Base-by-base conservation (phyloP, 495 filamentous ascomycete species). In the Apiosordaria backusii region DNA sequence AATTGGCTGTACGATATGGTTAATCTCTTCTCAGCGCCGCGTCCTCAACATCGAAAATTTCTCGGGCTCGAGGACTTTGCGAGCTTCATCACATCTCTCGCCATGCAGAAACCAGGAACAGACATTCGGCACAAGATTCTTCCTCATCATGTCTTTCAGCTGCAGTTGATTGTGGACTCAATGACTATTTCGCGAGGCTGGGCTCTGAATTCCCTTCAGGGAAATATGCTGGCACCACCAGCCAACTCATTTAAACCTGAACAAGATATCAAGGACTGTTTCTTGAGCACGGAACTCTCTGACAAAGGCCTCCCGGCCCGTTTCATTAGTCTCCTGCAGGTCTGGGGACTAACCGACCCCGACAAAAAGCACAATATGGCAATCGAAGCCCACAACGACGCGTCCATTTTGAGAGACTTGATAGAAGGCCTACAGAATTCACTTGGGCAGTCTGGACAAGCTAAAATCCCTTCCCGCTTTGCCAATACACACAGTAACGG, bases 1-100 rank as follows among this genome's bases (percentile, higher is more conserved):
- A 83, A 82, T 71, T 81, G 79, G 80, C 78, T 84, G 1, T 83
- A 83, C 65, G 80, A 83, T 59, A 73, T 83, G 23, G 78, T 82
- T 63, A 81, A 81, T 35, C 35, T 80, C 22, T 80, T 74, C 53
- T 16, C 75, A 81, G 65, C 72, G 74, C 50, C 80, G 74, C 52
- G 77, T 65, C 22, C 61, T 68, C 66, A 69, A 70, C 67, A 78
- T 27, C 72, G 77, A 24, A 69, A 73, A 22, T 54, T 84, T 15
- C 81, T 74, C 53, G 81, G 81, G 0, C 60, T 81, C 18, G 74
- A 73, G 52, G 74, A 80, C 53, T 80, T 83, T 68, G 75, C 77
- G 52, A 71, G 73, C 40, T 52, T 69, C 4, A 63, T 82, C 50
- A 80, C 74, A 1, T 40, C 58, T n/a, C 60, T 82, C 35, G 79